These are phyloP conservation scores for Saccharomyces hybrid DNA, from an alignment of 1,139 yeast genomes.

Conservation along the genomic window DNA sequence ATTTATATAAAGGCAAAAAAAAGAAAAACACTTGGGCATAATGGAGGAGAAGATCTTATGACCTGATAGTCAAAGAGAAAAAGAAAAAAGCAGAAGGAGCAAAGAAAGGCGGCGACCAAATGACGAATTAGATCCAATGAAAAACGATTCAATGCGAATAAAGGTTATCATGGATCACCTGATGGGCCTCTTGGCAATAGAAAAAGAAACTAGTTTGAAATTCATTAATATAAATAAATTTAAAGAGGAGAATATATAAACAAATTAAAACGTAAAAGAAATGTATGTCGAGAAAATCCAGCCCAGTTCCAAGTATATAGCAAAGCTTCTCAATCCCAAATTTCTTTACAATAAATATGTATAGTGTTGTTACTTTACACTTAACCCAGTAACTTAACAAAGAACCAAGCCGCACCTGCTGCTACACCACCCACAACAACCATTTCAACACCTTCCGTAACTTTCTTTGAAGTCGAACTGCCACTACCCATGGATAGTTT, in stretches of 20 bases:
- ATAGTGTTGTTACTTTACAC: neutral
- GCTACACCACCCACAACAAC: constrained; percentile 88
- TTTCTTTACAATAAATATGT: neutral
- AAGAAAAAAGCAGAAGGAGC: neutral
- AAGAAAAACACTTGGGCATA: neutral
- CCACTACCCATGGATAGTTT: constrained; percentile 76
- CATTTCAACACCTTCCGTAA: constrained; percentile 84
- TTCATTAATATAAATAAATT: neutral
- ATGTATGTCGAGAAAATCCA: neutral
- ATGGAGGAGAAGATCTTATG: neutral
- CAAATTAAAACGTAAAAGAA: neutral
- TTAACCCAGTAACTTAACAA: constrained; percentile 63
- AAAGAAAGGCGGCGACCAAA: neutral
- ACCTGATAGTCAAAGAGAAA: neutral
- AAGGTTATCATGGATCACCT: neutral
- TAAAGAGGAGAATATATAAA: neutral
- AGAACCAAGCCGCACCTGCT: constrained; percentile 94
- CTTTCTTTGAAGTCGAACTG: constrained; percentile 52
- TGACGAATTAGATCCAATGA: neutral
- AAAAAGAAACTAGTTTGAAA: neutral
- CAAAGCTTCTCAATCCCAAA: neutral
- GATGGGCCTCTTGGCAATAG: neutral
- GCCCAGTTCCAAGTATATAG: neutral
- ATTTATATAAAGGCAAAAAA: neutral
- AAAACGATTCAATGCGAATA: neutral